These are phyloP conservation scores for Chalaropsis thielavioides DNA, from an alignment of 2,329 filamentous ascomycete genomes.

Conservation along the genomic window DNA sequence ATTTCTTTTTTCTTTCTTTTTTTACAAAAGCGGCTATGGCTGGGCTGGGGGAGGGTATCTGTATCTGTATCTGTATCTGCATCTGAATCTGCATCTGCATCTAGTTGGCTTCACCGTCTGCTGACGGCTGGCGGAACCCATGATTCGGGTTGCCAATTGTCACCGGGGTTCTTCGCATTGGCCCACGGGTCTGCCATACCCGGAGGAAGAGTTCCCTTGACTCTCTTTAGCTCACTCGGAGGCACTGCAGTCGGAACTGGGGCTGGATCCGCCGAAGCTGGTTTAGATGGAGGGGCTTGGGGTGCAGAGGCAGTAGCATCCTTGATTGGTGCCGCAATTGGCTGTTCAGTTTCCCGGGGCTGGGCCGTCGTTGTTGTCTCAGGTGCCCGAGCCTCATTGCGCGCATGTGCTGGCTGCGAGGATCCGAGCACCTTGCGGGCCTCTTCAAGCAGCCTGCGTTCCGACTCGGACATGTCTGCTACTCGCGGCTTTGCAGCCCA, in stretches of 20 bases:
- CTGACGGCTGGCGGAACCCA: conserved; percentile 40
- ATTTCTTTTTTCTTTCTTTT: no score
- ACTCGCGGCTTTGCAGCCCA: conserved; percentile 47
- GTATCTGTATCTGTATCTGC: background rate
- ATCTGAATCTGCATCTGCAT: background rate
- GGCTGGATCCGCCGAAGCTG: background rate
- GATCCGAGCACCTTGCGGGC: conserved; percentile 13
- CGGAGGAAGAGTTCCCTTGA: conserved; percentile 15
- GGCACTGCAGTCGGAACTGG: background rate
- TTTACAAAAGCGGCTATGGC: background rate
- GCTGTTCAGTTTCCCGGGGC: conserved; percentile 4
- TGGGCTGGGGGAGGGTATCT: background rate
- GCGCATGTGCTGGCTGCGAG: background rate
- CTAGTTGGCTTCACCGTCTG: conserved; percentile 20
- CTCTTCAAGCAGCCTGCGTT: conserved; percentile 17
- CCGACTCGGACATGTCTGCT: conserved; percentile 27
- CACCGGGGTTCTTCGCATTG: conserved; percentile 38
- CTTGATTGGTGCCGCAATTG: no score
- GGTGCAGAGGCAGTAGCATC: background rate
- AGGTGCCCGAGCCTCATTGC: conserved; percentile 11
- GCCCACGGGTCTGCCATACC: conserved; percentile 42
- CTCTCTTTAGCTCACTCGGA: conserved; percentile 3
- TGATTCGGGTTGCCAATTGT: conserved; percentile 52
- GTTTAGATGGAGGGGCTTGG: background rate
- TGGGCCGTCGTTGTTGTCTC: conserved; percentile 17